A percentile compares a stretch with the other conserved stretches of the same genome.
phyloP scores from a whole-genome alignment of 2,329 filamentous ascomycete species.

The Didymosphaeria variabile region DNA sequence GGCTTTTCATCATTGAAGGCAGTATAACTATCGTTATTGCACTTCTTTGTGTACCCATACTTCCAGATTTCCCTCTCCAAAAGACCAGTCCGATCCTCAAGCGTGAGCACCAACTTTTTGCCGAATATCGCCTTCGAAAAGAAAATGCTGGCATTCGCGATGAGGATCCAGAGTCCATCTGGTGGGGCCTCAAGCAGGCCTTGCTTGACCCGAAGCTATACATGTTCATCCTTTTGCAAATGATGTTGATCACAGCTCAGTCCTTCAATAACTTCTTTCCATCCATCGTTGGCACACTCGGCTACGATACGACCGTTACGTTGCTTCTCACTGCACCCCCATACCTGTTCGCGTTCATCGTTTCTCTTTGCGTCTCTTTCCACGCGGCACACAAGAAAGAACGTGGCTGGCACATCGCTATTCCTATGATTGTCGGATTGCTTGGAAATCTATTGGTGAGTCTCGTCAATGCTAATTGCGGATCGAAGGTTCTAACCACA shows the following conservation, averaged over 20 bases:
- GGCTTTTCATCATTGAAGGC: slow-evolving; percentile 64
- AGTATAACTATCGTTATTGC: slow-evolving; percentile 58
- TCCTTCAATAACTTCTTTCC: slow-evolving; percentile 47
- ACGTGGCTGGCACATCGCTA: slow-evolving; percentile 64
- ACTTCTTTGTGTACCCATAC: slow-evolving; percentile 45
- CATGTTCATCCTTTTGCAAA: slow-evolving; percentile 54
- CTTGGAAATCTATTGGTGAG: slow-evolving; percentile 57
- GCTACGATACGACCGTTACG: slow-evolving; percentile 36
- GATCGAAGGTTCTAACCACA: background rate
- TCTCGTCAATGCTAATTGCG: background rate
- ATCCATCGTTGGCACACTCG: slow-evolving; percentile 36
- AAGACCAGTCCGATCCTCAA: slow-evolving; percentile 22
- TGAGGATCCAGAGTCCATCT: slow-evolving; percentile 14
- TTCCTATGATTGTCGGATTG: slow-evolving; percentile 61
- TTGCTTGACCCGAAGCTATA: slow-evolving; percentile 48
- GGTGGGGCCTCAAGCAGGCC: slow-evolving; percentile 50
- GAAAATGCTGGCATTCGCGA: slow-evolving; percentile 40
- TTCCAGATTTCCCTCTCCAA: slow-evolving; percentile 41
- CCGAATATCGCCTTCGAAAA: slow-evolving; percentile 47
- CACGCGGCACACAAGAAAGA: slow-evolving; percentile 63
- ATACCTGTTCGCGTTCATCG: slow-evolving; percentile 43
- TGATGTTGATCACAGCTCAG: slow-evolving; percentile 42
- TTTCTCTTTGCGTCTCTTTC: slow-evolving; percentile 29
- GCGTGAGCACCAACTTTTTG: slow-evolving; percentile 31
- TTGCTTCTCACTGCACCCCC: slow-evolving; percentile 56